phyloP scores from a whole-genome alignment of 2,329 filamentous ascomycete species.

The Rutstroemia sp. region DNA sequence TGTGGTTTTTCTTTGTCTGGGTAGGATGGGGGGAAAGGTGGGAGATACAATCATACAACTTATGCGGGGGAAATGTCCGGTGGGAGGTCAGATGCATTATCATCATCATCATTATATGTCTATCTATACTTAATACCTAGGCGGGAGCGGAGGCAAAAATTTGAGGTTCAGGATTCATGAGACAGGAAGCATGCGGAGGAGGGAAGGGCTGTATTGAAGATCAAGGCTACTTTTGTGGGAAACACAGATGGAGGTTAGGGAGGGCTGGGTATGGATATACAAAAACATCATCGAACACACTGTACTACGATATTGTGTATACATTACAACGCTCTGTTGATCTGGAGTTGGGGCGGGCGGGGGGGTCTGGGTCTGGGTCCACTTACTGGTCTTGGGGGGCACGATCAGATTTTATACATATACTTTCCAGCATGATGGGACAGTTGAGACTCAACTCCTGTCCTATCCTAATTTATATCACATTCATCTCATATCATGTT shows the following conservation, averaged over 20 bases:
- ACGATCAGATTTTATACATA: not conserved
- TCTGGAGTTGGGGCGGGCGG: not conserved
- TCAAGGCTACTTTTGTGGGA: not conserved
- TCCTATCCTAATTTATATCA: slow-evolving; percentile 2
- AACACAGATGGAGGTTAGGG: not conserved
- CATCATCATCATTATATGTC: not conserved
- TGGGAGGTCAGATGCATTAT: not conserved
- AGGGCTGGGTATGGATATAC: slow-evolving; percentile 2
- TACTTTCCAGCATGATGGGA: not conserved
- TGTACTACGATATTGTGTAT: slow-evolving; percentile 12
- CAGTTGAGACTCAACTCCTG: not conserved
- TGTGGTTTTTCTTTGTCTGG: slow-evolving; percentile 3
- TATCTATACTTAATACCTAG: slow-evolving; percentile 1
- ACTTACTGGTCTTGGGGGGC: not conserved
- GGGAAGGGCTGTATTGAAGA: not conserved
- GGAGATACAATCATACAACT: not conserved
- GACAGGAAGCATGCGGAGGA: not conserved
- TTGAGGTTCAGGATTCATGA: not conserved
- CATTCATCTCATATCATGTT: not conserved
- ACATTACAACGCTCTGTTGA: not conserved
- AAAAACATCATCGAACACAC: slow-evolving; percentile 10
- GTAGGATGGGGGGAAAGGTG: not conserved
- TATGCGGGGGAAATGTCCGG: not conserved
- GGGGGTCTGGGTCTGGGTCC: not conserved
- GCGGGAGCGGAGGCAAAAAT: not conserved